Base-by-base conservation (phyloP, 108 stramenopile species). In the Hondaea fermentalgiana region DNA sequence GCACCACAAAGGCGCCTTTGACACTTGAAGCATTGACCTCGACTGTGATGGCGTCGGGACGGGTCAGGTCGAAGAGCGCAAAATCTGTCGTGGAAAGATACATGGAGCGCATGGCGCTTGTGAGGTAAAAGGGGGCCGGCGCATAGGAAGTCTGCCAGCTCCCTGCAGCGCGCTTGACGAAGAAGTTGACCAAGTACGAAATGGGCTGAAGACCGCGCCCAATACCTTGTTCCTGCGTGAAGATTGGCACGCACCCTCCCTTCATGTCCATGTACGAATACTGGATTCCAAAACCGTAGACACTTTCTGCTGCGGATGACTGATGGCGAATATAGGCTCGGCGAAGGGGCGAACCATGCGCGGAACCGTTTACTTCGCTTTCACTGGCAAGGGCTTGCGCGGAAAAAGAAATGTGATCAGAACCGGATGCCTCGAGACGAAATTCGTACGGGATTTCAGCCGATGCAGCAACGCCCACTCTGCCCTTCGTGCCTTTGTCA, bases 71-170 rank as follows among this genome's bases (percentile, higher is more conserved):
- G 0, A 88, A 47, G 42, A 45, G 69, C 17, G 72, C 49, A 89
- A 88, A 88, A 6, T 29, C 64, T 23, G 47, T 57, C 23, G 5
- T 64, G 16, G 69, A 16, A 21, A 88, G 72, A 28, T 71, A 88
- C 44, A 88, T 29, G 25, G 43, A 12, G 14, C 60, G 64, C 60
- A 25, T 21, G 89, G 12, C 64, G 59, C 29, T 42, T n/a, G 60
- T 64, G 19, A 88, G 14, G 60, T 28, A 88, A 12, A 88, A 71
- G 16, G 88, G 72, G 5, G 45, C 72, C 19, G 72, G 60, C 45
- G 72, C 60, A 23, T 88, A 88, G n/a, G 88, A 51, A 28, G 69
- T 88, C 5, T 83, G 76, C 45, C 51, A 83, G 49, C 49, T 53
- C 45, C 76, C 76, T 12, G 49, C 25, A 45, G 76, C 76, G 51